phyloP scores from a whole-genome alignment of 176 grass and related monocot genomes.

The Carex kokanica region DNA sequence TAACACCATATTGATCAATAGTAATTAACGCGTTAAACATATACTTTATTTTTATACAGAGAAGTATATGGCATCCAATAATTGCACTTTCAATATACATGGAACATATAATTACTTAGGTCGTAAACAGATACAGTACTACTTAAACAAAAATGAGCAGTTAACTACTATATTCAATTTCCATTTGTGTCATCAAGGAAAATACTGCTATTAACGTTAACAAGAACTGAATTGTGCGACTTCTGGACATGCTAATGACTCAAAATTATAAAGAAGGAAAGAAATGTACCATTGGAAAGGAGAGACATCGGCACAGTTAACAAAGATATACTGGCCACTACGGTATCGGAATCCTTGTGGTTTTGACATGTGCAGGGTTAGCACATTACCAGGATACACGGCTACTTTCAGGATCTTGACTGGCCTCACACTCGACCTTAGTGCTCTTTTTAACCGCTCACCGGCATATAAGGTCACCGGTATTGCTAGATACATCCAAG shows the following conservation, averaged over 20 bases:
- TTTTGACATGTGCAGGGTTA: conserved; percentile 76
- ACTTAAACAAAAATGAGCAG: background rate
- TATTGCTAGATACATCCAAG: conserved; percentile 87
- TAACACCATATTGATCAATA: background rate
- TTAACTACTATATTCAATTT: background rate
- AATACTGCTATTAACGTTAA: background rate
- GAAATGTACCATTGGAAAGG: conserved; percentile 74
- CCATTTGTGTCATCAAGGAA: background rate
- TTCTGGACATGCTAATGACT: background rate
- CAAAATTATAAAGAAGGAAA: background rate
- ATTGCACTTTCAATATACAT: background rate
- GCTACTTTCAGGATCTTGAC: conserved; percentile 90
- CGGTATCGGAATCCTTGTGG: conserved; percentile 71
- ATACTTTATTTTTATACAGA: background rate
- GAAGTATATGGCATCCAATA: background rate
- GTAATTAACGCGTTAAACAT: background rate
- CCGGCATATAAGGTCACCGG: conserved; percentile 60
- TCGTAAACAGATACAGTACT: background rate
- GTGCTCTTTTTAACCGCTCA: conserved; percentile 59
- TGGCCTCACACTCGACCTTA: conserved; percentile 62
- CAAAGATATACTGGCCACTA: conserved; percentile 92
- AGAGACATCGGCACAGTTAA: conserved; percentile 91
- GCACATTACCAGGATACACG: conserved; percentile 77
- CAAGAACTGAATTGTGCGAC: background rate
- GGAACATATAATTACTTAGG: background rate